Conservation (phyloP, 2,329 filamentous ascomycete genomes). For the Pseudogymnoascus sp. region DNA sequence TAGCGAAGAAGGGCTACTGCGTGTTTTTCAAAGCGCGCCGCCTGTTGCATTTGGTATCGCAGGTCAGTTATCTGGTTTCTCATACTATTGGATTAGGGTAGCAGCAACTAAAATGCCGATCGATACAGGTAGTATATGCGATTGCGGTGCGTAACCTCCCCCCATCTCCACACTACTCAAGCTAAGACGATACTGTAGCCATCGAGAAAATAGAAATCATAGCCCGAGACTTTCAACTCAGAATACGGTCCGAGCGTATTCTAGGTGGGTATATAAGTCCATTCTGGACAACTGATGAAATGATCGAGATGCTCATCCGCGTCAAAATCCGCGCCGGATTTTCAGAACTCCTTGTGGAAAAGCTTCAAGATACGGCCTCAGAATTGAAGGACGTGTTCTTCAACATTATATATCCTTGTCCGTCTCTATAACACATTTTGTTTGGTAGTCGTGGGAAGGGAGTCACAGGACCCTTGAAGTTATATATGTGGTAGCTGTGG, state of each 20-base stretch:
- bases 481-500: too few relatives aligned
- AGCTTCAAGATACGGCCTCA: background rate
- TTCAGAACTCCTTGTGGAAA: background rate
- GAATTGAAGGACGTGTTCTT: background rate
- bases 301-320: too few relatives aligned
- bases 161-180: background rate
- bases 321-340: background rate
- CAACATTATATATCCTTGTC: background rate
- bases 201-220: slow-evolving; percentile 13
- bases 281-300: too few relatives aligned
- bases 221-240: too few relatives aligned
- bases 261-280: too few relatives aligned
- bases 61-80: too few relatives aligned
- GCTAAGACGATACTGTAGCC: slow-evolving; percentile 13
- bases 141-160: slow-evolving; percentile 17
- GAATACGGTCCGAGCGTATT: too few relatives aligned
- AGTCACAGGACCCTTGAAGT: background rate
- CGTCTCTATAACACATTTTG: background rate
- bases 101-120: too few relatives aligned
- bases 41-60: too few relatives aligned
- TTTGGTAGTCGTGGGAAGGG: background rate
- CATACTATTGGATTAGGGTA: too few relatives aligned
- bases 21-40: background rate
- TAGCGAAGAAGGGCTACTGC: slow-evolving; percentile 11
- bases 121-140: slow-evolving; percentile 16